phyloP scores from a whole-genome alignment of 441 rosid species.

The Melastoma candidum region DNA sequence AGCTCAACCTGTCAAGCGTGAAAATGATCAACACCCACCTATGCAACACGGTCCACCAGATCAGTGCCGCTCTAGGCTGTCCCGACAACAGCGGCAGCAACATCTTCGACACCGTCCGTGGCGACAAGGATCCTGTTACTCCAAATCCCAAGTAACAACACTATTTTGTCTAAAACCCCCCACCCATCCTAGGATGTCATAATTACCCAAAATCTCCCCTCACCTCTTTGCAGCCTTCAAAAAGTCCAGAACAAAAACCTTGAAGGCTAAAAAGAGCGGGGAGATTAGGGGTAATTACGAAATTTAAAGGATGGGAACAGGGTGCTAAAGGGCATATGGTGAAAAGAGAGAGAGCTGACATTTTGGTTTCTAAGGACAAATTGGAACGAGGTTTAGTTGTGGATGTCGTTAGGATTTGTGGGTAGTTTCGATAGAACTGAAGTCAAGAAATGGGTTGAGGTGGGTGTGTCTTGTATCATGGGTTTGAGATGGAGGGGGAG shows the following conservation, averaged over 20 bases:
- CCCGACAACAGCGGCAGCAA: neutral
- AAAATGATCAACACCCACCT: constrained; percentile 57
- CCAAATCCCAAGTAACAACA: neutral
- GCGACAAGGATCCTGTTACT: constrained; percentile 10
- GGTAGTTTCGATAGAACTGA: no score
- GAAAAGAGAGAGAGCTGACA: no score
- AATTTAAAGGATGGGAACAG: no score
- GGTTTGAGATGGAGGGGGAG: no score
- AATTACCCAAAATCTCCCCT: constrained; percentile 40
- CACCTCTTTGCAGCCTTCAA: neutral
- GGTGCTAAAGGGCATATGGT: no score
- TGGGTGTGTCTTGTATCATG: no score
- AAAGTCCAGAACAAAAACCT: neutral
- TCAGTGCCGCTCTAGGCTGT: constrained; percentile 33
- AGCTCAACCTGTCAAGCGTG: constrained; percentile 63
- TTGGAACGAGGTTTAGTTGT: no score
- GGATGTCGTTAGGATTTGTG: no score
- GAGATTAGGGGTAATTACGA: constrained; percentile 38
- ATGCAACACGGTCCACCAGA: constrained; percentile 57
- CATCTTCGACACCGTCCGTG: constrained; percentile 4
- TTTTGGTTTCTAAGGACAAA: no score
- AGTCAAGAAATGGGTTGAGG: no score
- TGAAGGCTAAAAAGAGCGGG: constrained; percentile 5
- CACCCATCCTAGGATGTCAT: constrained; percentile 14
- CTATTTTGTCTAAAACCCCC: constrained; percentile 17